These are phyloP conservation scores for Clausena lansium DNA, from an alignment of 345 rosid genomes.

Conservation along the genomic window DNA sequence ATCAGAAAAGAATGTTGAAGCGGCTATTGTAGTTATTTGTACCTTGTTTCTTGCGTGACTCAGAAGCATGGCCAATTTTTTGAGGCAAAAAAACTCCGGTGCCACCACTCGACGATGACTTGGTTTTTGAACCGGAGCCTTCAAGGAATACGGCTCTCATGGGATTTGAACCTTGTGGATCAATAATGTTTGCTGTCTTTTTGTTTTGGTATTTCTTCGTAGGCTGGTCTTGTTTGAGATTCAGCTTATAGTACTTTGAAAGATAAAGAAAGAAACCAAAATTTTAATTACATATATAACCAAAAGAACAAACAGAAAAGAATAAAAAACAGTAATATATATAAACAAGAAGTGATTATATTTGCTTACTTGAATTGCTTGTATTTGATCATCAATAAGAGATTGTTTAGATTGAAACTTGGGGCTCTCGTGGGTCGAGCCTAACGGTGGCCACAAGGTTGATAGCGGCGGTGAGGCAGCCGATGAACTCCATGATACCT, in stretches of 20 bases:
- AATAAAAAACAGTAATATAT: neutral
- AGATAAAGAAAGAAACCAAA: neutral
- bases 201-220: constrained; percentile 27
- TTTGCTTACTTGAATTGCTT: constrained; percentile 46
- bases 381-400: constrained; percentile 55
- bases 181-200: constrained; percentile 9
- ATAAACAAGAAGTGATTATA: neutral
- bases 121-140: constrained; percentile 41
- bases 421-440: constrained; percentile 33
- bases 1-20: neutral
- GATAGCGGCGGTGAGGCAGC: constrained; percentile 46
- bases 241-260: constrained; percentile 31
- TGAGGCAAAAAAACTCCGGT: constrained; percentile 94
- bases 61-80: constrained; percentile 31
- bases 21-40: neutral
- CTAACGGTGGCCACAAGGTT: constrained; percentile 38
- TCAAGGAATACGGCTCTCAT: constrained; percentile 65
- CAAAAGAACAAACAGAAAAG: neutral
- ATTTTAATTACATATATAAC: neutral
- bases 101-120: constrained; percentile 42
- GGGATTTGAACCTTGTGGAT: neutral
- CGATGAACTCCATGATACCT: constrained; percentile 27
- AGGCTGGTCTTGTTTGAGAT: constrained; percentile 39
- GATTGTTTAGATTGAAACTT: constrained; percentile 49
- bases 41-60: constrained; percentile 68